These are phyloP conservation scores for Colletotrichum somersetense DNA, from an alignment of 2,329 filamentous ascomycete species.

Conservation along the genomic window DNA sequence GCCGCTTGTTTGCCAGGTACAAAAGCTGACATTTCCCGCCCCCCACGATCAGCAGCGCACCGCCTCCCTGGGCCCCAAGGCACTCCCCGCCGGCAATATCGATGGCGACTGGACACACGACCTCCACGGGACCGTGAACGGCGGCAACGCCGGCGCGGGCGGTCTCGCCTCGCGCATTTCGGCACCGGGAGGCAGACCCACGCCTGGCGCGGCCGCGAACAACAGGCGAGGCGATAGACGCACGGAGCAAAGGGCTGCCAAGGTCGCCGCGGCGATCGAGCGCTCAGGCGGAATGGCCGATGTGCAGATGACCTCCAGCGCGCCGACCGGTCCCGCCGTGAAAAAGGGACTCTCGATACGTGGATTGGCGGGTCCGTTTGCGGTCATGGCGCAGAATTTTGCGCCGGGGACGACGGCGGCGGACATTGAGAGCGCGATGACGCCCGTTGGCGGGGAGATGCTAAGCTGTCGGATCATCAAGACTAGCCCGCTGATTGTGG, in stretches of 20 bases:
- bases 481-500: conserved; percentile 78
- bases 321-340: conserved; percentile 49
- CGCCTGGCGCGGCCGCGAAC: conserved; percentile 42
- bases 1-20: conserved; percentile 14
- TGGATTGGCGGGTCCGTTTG: conserved; percentile 79
- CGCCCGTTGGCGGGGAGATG: conserved; percentile 78
- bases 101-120: conserved; percentile 80
- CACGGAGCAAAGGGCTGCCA: conserved; percentile 53
- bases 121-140: conserved; percentile 65
- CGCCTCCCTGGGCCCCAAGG: conserved; percentile 49
- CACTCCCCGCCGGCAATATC: conserved; percentile 65
- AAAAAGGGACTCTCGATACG: conserved; percentile 74
- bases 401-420: conserved; percentile 84
- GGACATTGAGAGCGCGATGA: conserved; percentile 86
- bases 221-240: conserved; percentile 45
- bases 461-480: conserved; percentile 76
- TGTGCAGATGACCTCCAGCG: conserved; percentile 45
- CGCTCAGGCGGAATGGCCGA: conserved; percentile 51
- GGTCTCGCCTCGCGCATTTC: conserved; percentile 64
- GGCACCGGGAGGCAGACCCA: conserved; percentile 51
- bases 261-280: conserved; percentile 61
- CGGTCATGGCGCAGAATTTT: conserved; percentile 84
- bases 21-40: conserved; percentile 41
- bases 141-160: conserved; percentile 42
- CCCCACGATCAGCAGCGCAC: conserved; percentile 46